Evolutionary conservation across 1,284 basidiomycete genomes (phyloP), one percentile per base, ranked within the genome.

Genomic region (Somion occarium): DNA sequence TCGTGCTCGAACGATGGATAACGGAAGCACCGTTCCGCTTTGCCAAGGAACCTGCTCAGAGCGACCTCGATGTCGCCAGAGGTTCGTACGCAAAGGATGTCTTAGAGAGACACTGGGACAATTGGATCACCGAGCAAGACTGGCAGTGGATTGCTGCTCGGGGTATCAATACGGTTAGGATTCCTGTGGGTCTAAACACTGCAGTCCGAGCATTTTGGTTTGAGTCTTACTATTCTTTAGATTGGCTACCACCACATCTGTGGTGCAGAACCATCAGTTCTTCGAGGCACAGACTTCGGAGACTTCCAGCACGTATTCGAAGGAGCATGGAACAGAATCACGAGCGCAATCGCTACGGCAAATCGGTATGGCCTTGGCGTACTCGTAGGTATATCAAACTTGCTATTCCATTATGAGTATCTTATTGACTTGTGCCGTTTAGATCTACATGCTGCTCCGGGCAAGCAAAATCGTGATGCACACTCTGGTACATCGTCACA

Each of bases 91-190:
- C 86, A 1, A 81, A 79, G 62, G 65, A 73, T 51, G 73, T 81
- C 3, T 71, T 95, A 25, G 87, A 93, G 62, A 64, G 70, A 5
- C 92, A 94, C 66, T 94, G 91, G 90, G 87, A 91, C 64, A 78
- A 71, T 1, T 92, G 88, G 86, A 80, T 93, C 38, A 76, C 71
- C 1, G 79, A 83, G 24, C 68, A 68, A 0, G 90, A 93, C 64
- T 91, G 84, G 77, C 65, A 71, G 39, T 93, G 88, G 88, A 78
- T 94, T 51, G 73, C 75, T 1, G 69, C 78, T n/a, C 73, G 73
- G 49, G 91, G 92, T 0, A 79, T 93, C 64, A 95, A 93, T 60
- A 79, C 87, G 34, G 90, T 94, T 56, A 75, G 92, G 53, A 80
- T 95, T 51, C 92, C 92, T 20, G 87, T 94, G 59, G 59, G 82